Conservation (phyloP, 2,329 filamentous ascomycete genomes). For the Pestalotiopsis sp. region DNA sequence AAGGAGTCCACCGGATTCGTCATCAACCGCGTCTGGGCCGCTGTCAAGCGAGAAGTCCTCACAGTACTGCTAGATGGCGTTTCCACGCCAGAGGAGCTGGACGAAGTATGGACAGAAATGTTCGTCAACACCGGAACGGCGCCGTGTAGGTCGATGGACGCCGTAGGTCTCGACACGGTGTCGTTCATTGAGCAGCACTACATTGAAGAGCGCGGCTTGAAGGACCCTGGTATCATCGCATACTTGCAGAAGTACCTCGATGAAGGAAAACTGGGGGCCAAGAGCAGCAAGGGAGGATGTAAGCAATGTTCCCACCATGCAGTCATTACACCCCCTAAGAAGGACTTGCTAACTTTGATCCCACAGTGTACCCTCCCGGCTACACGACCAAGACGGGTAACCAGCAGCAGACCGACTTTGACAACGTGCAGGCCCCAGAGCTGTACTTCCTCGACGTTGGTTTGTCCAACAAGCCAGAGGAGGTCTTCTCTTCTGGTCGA, state of each 20-base stretch:
- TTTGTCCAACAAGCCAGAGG: conserved; percentile 2
- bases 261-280: conserved; percentile 28
- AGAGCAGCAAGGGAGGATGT: conserved; percentile 25
- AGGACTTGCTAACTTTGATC: not conserved
- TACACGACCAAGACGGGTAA: conserved; percentile 5
- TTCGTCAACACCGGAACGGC: conserved; percentile 30
- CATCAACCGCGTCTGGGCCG: conserved; percentile 36
- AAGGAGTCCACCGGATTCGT: conserved; percentile 33
- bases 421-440: conserved; percentile 5
- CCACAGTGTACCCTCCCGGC: not conserved
- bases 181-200: conserved; percentile 27
- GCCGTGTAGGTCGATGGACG: conserved; percentile 34
- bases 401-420: not conserved
- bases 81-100: conserved; percentile 30
- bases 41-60: conserved; percentile 34
- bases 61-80: conserved; percentile 31
- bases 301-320: not conserved
- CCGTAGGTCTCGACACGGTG: conserved; percentile 32
- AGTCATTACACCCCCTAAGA: not conserved
- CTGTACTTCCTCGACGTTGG: conserved; percentile 10
- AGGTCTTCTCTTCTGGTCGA: conserved; percentile 1
- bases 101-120: conserved; percentile 28
- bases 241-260: conserved; percentile 29
- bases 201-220: conserved; percentile 16
- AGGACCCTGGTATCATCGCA: conserved; percentile 13